Evolutionary conservation across 2,329 filamentous ascomycete species (phyloP).

Genomic region (Teratosphaeria destructans): DNA sequence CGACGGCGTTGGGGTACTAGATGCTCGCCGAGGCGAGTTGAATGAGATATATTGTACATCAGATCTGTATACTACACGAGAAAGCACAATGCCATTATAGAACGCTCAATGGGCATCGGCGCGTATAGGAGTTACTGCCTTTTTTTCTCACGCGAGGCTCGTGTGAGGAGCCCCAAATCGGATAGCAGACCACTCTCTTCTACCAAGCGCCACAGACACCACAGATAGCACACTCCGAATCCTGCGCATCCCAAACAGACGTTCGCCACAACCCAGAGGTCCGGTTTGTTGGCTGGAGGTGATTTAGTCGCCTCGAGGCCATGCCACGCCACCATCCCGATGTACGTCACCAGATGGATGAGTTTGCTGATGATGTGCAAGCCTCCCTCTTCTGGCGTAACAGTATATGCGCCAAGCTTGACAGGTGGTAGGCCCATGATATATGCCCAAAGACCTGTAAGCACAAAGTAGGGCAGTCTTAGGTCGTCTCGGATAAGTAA

Average conservation of each 20-base stretch:
- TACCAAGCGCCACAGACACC: conserved; percentile 68
- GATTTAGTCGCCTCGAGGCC: conserved; percentile 56
- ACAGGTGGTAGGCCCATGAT: conserved; percentile 77
- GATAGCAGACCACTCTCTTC: conserved; percentile 44
- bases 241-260: conserved; percentile 76
- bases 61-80: neutral
- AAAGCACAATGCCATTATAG: neutral
- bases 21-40: neutral
- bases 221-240: conserved; percentile 79
- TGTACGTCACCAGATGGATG: conserved; percentile 66
- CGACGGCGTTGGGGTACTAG: neutral
- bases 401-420: conserved; percentile 53
- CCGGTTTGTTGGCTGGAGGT: conserved; percentile 69
- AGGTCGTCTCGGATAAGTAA: conserved; percentile 78
- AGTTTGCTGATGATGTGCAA: conserved; percentile 40
- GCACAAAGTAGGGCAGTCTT: conserved; percentile 69
- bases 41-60: neutral
- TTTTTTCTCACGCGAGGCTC: conserved; percentile 27
- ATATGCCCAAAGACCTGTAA: conserved; percentile 84
- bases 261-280: conserved; percentile 89
- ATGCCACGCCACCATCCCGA: conserved; percentile 73
- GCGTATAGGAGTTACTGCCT: conserved; percentile 22
- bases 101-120: neutral
- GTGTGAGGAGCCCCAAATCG: conserved; percentile 9
- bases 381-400: conserved; percentile 11